phyloP scores from a whole-genome alignment of 2,329 filamentous ascomycete genomes.

The Salinomyces thailandicus region DNA sequence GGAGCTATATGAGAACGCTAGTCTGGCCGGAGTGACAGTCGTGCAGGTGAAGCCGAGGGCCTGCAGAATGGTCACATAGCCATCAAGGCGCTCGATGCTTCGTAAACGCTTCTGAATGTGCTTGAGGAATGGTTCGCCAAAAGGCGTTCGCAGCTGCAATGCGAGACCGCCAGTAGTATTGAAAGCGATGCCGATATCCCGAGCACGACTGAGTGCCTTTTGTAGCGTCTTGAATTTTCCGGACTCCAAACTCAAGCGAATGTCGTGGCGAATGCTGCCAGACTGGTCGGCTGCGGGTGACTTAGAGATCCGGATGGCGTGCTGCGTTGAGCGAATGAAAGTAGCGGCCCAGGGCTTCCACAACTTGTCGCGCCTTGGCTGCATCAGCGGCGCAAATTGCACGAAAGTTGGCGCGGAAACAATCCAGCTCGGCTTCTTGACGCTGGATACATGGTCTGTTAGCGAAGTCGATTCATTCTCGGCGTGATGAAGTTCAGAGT shows the following conservation, averaged over 20 bases:
- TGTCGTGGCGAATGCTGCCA: constrained; percentile 27
- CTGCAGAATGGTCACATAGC: constrained; percentile 57
- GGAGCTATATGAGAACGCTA: constrained; percentile 58
- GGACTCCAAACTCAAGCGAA: constrained; percentile 27
- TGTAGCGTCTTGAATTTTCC: constrained; percentile 29
- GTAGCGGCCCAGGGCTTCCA: constrained; percentile 17
- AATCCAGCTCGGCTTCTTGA: background rate
- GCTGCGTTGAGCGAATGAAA: constrained; percentile 14
- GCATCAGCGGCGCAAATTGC: constrained; percentile 12
- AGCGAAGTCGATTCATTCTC: background rate
- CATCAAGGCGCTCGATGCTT: constrained; percentile 59
- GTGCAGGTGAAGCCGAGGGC: constrained; percentile 48
- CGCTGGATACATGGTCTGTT: background rate
- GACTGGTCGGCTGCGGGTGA: background rate
- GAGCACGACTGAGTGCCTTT: constrained; percentile 30
- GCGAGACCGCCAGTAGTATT: constrained; percentile 52
- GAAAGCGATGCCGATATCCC: constrained; percentile 53
- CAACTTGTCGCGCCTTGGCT: constrained; percentile 3
- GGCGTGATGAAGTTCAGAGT: constrained; percentile 8
- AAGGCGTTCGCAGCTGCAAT: constrained; percentile 47
- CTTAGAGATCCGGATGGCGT: constrained; percentile 9
- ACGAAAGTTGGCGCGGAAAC: constrained; percentile 10
- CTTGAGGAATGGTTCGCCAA: constrained; percentile 50
- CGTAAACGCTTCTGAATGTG: constrained; percentile 51
- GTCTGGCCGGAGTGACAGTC: constrained; percentile 49